Percentiles rank a stretch among this genome's conserved stretches.
These are phyloP conservation scores for Lachancea thermotolerans DNA, from an alignment of 805 yeast species.

Conservation along the genomic window DNA sequence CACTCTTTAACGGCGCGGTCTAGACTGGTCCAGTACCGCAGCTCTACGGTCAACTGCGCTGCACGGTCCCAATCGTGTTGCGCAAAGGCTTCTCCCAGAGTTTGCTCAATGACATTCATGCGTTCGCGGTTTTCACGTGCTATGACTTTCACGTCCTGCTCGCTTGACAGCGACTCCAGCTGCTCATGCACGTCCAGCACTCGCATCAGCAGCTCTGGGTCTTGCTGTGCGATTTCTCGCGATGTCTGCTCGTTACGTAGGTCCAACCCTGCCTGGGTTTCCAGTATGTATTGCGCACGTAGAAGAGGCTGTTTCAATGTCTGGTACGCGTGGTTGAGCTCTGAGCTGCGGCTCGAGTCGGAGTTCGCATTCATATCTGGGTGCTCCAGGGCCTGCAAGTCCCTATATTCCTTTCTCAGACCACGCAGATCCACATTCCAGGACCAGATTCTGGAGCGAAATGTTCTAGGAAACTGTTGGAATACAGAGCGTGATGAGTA, in stretches of 20 bases:
- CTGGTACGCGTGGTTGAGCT: constrained; percentile 71
- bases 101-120: constrained; percentile 40
- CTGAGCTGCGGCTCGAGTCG: constrained; percentile 35
- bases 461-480: constrained; percentile 66
- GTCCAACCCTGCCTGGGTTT: constrained; percentile 42
- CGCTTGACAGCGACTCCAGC: constrained; percentile 57
- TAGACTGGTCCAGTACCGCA: constrained; percentile 82
- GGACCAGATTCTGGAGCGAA: constrained; percentile 62
- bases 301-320: constrained; percentile 62
- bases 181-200: constrained; percentile 82
- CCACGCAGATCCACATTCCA: constrained; percentile 50
- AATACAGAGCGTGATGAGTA: constrained; percentile 37
- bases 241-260: constrained; percentile 52
- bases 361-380: constrained; percentile 56
- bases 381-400: constrained; percentile 66
- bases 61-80: constrained; percentile 49
- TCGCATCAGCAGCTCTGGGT: constrained; percentile 58
- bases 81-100: constrained; percentile 42
- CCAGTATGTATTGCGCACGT: constrained; percentile 58
- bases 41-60: constrained; percentile 56
- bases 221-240: constrained; percentile 38
- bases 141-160: constrained; percentile 49
- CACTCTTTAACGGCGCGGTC: constrained; percentile 67
- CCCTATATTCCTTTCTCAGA: constrained; percentile 69
- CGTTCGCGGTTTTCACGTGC: constrained; percentile 51